These are phyloP conservation scores for Eimeria necatrix DNA, from an alignment of 169 alveolate genomes.

Conservation along the genomic window DNA sequence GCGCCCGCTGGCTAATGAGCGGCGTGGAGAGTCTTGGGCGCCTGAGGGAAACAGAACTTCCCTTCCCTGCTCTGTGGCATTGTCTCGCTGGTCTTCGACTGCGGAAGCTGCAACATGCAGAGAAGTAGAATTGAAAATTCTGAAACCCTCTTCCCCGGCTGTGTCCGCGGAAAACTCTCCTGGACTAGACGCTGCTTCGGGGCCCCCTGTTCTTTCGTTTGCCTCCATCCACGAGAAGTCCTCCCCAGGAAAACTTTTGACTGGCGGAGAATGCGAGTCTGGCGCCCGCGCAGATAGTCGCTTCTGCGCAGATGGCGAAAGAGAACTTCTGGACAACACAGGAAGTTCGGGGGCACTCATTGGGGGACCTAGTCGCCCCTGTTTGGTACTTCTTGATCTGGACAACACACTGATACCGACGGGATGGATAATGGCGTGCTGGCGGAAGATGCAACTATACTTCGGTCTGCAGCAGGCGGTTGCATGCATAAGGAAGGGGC, in stretches of 20 bases:
- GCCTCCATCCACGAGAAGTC: background rate
- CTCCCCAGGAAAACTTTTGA: too few species aligned
- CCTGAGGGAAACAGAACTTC: background rate
- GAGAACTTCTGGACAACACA: background rate
- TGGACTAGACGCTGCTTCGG: background rate
- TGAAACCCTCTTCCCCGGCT: background rate
- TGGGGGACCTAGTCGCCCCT: constrained; percentile 56
- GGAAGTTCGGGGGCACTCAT: background rate
- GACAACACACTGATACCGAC: constrained; percentile 86
- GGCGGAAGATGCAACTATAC: constrained; percentile 80
- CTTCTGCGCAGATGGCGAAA: background rate
- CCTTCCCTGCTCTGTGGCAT: background rate
- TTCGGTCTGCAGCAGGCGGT: constrained; percentile 78
- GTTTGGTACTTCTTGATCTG: constrained; percentile 82
- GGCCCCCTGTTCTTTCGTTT: background rate
- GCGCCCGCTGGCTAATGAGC: background rate
- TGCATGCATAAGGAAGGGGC: constrained; percentile 78
- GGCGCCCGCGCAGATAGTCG: background rate
- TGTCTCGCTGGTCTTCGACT: background rate
- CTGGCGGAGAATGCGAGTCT: too few species aligned
- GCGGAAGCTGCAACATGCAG: background rate
- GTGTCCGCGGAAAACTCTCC: background rate
- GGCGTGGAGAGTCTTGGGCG: background rate
- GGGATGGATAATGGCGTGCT: constrained; percentile 84
- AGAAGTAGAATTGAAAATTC: too few species aligned